Base-by-base conservation (phyloP, 208 protist genomes). In the Crithidia fasciculata region DNA sequence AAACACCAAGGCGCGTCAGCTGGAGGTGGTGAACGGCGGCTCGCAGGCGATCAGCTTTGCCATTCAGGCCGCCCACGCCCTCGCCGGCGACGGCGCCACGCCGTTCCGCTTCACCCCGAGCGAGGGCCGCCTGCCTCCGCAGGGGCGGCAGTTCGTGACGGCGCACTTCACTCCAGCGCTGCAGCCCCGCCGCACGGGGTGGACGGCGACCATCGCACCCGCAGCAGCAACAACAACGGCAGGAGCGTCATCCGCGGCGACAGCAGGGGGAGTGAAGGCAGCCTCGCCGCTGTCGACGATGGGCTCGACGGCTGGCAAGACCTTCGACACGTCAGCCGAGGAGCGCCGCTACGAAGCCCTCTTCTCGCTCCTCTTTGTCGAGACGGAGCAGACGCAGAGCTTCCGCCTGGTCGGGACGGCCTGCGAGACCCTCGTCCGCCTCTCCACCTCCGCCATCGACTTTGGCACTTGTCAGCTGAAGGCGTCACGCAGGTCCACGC, bases 331-430 rank as follows among this genome's bases (percentile, higher is more conserved):
- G 2, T 28, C 54, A 15, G 72, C 80, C 5, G 69, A 78, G 57
- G 19, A 78, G 39, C 78, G 45, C 50, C 74, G 78, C 64, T 94
- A 86, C 77, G 87, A 95, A 56, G 81, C 56, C 7, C 81, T 93
- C 58, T 97, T 88, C 79, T 87, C 85, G 37, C 68, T 96, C 7
- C 73, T 94, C 9, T 90, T 95, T 62, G 89, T 97, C 8, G 93
- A 97, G 76, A 95, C 88, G 57, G 93, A 94, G 81, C 84, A 96
- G 77, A 85, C 77, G 60, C 85, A 94, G 69, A 90, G 76, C 43
- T 83, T 97, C 45, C 88, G 86, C 54, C 83, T 95, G 6, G 80
- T 80, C 18, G 93, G 91, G 50, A 82, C 86, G 60, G 86, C 85
- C 39, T 82, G 83, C 55, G 83, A 90, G 58, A 92, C 93, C 9